phyloP scores from a whole-genome alignment of 176 grass and related monocot genomes.

The Alopecurus myosuroides region DNA sequence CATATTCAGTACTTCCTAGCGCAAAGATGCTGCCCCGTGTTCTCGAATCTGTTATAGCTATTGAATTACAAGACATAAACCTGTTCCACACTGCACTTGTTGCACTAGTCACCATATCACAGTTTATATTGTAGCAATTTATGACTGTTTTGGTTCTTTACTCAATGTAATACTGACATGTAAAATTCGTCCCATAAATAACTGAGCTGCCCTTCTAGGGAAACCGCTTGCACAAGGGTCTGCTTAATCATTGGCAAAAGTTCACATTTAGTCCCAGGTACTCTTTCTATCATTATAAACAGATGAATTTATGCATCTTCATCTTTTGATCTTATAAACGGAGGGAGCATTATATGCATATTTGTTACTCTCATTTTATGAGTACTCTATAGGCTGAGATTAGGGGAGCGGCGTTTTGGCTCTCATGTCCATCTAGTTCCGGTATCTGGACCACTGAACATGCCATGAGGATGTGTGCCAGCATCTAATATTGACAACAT shows the following conservation, averaged over 20 bases:
- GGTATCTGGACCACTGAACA: too few relatives aligned
- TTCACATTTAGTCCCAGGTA: conserved; percentile 97
- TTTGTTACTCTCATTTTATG: too few relatives aligned
- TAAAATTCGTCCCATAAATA: conserved; percentile 13
- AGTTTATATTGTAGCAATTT: neutral
- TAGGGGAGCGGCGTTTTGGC: too few relatives aligned
- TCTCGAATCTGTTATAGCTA: neutral
- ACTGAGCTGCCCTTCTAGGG: conserved; percentile 53
- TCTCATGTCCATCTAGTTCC: too few relatives aligned
- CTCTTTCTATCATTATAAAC: neutral
- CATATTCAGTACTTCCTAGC: neutral
- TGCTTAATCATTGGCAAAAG: conserved; percentile 96
- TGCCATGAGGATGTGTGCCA: too few relatives aligned
- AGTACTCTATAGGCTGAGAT: too few relatives aligned
- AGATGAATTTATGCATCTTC: neutral
- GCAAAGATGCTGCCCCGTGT: neutral
- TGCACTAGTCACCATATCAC: neutral
- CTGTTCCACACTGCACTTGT: neutral
- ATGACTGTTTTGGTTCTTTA: conserved; percentile 8
- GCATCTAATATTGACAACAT: too few relatives aligned
- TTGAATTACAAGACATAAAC: neutral
- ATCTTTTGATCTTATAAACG: too few relatives aligned
- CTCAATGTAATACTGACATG: conserved; percentile 8
- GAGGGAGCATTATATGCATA: too few relatives aligned
- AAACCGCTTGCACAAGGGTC: conserved; percentile 86